Base-by-base conservation (phyloP, 2,329 filamentous ascomycete species). In the Sporothrix euskadiensis region DNA sequence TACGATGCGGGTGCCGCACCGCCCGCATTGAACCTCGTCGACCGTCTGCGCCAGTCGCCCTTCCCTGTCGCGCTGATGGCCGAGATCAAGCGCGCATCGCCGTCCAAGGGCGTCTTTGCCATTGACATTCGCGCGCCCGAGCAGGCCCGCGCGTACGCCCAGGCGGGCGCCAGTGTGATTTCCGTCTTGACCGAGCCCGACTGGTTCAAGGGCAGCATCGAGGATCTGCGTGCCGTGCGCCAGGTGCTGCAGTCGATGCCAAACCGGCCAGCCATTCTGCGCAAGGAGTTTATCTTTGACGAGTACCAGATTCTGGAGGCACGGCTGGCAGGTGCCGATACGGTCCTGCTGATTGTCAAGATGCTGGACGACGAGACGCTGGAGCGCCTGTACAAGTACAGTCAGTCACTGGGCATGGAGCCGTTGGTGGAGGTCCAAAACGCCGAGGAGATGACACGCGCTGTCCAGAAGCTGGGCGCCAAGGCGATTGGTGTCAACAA, bases 171-270 rank as follows among this genome's bases (percentile, higher is more conserved):
- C 66, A 98, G 95, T 80, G 94, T 97, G 54, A 99, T 99, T 77
- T 98, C 96, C 1, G 96, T 99, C n/a, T 88, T 99, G 65, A 99
- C 96, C 0, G 96, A 99, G 82, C 96, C 97, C 0, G 92, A 98
- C 80, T 99, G 96, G 96, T 99, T 99, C 86, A 98, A 98, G 83
- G 96, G 96, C 66, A 97, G 92, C 82, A 94, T 99, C 75, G 95
- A 99, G 74, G 96, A 99, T 80, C 84, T 99, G 71, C 89, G 92
- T 74, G 90, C 91, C 47, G 96, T 98, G 41, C 90, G 96, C 61
- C 92, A 95, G 81, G 94, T 93, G 68, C 84, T 99, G n/a, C 89
- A 94, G 78, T 91, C 92, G 14, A 94, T 99, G 91, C 91, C 93
- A 1, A 97, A 98, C 80, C 88, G 96, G 71, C 97, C 96, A 2